Percentiles rank a stretch among this genome's conserved stretches.
phyloP scores from a whole-genome alignment of 169 alveolate genomes.

The Plasmodium coatneyi region DNA sequence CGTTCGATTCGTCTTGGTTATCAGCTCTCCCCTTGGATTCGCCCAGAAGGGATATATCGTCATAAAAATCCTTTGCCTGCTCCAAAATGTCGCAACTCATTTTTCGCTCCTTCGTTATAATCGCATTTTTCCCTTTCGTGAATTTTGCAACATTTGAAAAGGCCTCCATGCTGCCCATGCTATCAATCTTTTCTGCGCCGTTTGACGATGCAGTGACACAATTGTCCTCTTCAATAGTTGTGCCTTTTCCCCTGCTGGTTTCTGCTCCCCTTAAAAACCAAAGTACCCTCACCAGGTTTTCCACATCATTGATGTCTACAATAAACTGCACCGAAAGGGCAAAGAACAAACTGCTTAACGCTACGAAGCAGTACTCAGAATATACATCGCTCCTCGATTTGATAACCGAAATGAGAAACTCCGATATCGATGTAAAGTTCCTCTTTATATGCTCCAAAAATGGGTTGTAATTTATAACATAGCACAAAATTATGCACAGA shows the following conservation, averaged over 20 bases:
- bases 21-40: not conserved
- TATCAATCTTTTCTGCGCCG: not conserved
- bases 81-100: slow-evolving; percentile 8
- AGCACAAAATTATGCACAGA: slow-evolving; percentile 54
- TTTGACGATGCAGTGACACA: not conserved
- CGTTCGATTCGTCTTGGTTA: not conserved
- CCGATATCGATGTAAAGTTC: not conserved
- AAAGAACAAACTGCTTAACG: slow-evolving; percentile 55
- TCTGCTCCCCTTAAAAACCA: not conserved
- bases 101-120: not conserved
- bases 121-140: not conserved
- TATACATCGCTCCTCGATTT: slow-evolving; percentile 40
- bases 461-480: slow-evolving; percentile 52
- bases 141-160: not conserved
- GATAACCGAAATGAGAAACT: slow-evolving; percentile 7
- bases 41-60: not conserved
- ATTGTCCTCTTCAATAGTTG: not conserved
- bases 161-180: not conserved
- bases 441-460: slow-evolving; percentile 35
- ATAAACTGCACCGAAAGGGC: slow-evolving; percentile 30
- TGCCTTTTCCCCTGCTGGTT: not conserved
- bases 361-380: slow-evolving; percentile 59
- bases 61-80: not conserved
- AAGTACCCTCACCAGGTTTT: not conserved
- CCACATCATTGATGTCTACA: slow-evolving; percentile 20